Conservation (phyloP, 352 stramenopile genomes). For the Thalassiosira gravida region DNA sequence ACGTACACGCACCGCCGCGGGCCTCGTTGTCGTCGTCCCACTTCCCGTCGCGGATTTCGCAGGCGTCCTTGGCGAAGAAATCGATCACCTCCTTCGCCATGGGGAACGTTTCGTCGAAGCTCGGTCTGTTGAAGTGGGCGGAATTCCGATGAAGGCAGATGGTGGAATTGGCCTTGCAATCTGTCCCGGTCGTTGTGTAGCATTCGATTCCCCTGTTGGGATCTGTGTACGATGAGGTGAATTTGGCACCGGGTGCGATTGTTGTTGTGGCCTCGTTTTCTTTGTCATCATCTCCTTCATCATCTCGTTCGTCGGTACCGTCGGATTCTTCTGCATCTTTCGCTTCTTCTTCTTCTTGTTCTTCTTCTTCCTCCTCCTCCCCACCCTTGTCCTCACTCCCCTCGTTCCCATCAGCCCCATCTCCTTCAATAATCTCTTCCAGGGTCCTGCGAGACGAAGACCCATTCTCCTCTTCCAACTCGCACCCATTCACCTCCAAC, state of each 20-base stretch:
- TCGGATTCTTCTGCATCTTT: no score
- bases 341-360: no score
- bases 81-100: conserved; percentile 46
- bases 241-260: conserved; percentile 11
- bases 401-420: not conserved
- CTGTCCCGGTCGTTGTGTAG: conserved; percentile 18
- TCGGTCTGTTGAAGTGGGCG: conserved; percentile 61
- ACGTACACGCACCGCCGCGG: conserved; percentile 11
- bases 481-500: conserved; percentile 37
- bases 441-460: no score
- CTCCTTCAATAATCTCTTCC: no score
- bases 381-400: not conserved
- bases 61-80: conserved; percentile 65
- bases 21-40: conserved; percentile 17
- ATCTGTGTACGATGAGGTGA: conserved; percentile 20
- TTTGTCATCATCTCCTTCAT: no score
- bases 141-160: conserved; percentile 42
- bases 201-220: conserved; percentile 29
- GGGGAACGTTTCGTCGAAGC: conserved; percentile 53
- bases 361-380: not conserved
- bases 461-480: conserved; percentile 1
- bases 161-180: conserved; percentile 42
- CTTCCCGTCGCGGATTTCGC: conserved; percentile 24
- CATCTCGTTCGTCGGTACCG: no score
- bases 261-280: no score